Evolutionary conservation across 805 yeast genomes (phyloP), one percentile per base, ranked within the genome.

Genomic region (Teunomyces stri): DNA sequence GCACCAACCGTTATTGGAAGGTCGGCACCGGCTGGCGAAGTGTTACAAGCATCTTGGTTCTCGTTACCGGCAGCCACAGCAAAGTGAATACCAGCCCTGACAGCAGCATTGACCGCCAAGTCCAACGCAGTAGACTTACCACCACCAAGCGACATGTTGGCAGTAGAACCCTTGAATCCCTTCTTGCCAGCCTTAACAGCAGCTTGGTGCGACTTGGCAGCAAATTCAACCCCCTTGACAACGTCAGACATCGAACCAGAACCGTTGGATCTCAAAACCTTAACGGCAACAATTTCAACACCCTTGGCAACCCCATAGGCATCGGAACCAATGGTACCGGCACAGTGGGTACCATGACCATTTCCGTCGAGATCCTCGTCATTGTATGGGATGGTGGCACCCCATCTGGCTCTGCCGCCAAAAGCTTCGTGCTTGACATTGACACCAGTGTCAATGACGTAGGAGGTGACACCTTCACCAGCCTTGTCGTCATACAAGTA

Each of bases 311-410:
- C 88, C 71, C 96, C 96, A 54, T 84, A 88, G 44, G 80, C 72
- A 51, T 75, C 74, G 18, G 94, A 86, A 43, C 85, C 96, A 59
- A 91, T 88, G 30, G 95, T 89, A 69, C 96, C 97, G n/a, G 97
- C 96, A 72, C 95, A 89, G 62, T 90, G 97, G 40, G 96, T 89
- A 61, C 97, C 97, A 69, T 90, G 97, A 44, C 97, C 97, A 59
- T 88, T 87, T 45, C 89, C 94, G 65, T 91, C 96, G 38, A 75
- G 60, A 55, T 84, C 89, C 45, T 76, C 77, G 57, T 82, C 89
- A 58, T 84, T 85, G 44, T 67, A 57, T 55, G 95, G 96, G 55
- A 88, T 75, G 48, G 95, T 88, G 43, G 83, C 77, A 56, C 96
- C 96, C 95, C 95, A 88, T 34, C 64, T 64, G 39, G 96, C 96